A percentile compares a stretch with the other conserved stretches of the same genome.
Conservation (phyloP, 1,284 basidiomycete genomes). For the Microbotryum saponariae region DNA sequence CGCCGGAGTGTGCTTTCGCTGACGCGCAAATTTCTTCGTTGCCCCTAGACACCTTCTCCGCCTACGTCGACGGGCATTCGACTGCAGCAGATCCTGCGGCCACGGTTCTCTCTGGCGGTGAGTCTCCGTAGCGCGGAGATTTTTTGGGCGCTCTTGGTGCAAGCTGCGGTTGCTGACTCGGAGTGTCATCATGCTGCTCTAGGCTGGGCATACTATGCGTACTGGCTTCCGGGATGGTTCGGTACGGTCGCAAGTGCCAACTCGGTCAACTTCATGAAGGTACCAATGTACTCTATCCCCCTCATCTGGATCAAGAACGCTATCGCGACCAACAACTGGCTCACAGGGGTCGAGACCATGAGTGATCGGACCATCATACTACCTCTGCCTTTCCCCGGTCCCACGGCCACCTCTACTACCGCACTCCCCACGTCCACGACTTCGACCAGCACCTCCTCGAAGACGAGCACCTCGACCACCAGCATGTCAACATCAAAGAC, state of each 20-base stretch:
- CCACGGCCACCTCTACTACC: no score
- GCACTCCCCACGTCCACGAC: no score
- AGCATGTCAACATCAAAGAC: no score
- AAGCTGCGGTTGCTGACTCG: not conserved
- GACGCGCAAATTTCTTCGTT: not conserved
- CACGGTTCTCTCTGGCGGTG: constrained; percentile 4
- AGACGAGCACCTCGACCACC: no score
- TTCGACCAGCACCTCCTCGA: no score
- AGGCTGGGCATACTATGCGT: constrained; percentile 21
- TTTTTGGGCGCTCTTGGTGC: not conserved
- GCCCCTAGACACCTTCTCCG: constrained; percentile 3
- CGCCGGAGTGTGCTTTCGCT: not conserved
- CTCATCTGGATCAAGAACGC: no score
- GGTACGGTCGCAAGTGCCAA: constrained; percentile 8
- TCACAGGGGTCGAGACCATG: no score
- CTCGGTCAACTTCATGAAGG: no score
- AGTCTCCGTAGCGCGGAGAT: not conserved
- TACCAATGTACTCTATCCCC: no score
- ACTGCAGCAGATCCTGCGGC: constrained; percentile 9
- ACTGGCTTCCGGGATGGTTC: constrained; percentile 20
- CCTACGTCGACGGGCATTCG: constrained; percentile 12
- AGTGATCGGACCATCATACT: no score
- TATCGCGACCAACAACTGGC: no score
- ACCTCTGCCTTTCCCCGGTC: no score
- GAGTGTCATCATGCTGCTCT: not conserved